Evolutionary conservation across 2,329 filamentous ascomycete genomes (phyloP).

Genomic region (Arachnopeziza araneosa): DNA sequence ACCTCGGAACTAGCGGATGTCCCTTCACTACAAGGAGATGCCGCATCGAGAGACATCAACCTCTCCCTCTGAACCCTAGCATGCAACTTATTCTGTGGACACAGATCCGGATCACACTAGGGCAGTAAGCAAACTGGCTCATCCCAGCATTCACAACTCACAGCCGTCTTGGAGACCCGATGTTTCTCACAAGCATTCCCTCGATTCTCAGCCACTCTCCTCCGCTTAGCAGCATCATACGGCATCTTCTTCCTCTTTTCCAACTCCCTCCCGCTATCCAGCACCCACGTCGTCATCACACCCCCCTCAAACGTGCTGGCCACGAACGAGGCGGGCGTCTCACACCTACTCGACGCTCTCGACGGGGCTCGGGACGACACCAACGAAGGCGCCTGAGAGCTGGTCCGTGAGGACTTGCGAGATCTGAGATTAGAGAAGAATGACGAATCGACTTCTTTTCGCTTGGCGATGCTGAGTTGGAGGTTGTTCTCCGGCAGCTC

Average conservation of each 20-base stretch:
- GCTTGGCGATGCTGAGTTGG: conserved; percentile 13
- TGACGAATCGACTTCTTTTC: conserved; percentile 3
- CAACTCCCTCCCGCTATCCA: conserved; percentile 16
- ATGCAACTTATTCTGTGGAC: neutral
- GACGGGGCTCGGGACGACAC: conserved; percentile 3
- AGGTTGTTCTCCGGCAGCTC: conserved; percentile 17
- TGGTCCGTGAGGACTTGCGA: neutral
- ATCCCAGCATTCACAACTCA: conserved; percentile 1
- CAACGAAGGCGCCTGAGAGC: neutral
- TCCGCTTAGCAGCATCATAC: conserved; percentile 17
- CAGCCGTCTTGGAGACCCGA: conserved; percentile 14
- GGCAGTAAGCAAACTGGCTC: neutral
- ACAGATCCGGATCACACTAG: neutral
- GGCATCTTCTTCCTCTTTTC: conserved; percentile 15
- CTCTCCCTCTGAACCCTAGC: neutral
- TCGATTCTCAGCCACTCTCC: conserved; percentile 18
- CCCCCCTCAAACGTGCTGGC: conserved; percentile 1
- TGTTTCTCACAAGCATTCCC: conserved; percentile 20
- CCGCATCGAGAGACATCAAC: neutral
- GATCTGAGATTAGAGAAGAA: neutral
- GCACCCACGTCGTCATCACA: conserved; percentile 15
- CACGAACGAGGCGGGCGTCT: neutral
- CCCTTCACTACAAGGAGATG: neutral
- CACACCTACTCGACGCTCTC: neutral
- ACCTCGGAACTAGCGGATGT: neutral